Conservation (phyloP, 257 asterid genomes). For the Ligustrum vulgare region DNA sequence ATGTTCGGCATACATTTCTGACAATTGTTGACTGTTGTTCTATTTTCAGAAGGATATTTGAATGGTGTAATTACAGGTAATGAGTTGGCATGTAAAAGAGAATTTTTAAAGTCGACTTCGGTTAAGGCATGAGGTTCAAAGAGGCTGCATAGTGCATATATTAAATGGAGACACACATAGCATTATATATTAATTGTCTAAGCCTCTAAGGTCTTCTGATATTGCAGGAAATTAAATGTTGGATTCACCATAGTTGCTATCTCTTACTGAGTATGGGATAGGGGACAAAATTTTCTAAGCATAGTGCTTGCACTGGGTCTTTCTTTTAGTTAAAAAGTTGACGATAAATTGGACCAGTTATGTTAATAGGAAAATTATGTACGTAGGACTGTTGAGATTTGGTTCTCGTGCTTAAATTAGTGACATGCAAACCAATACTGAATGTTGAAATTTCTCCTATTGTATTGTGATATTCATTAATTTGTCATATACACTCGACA, state of each 20-base stretch:
- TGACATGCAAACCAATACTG: background rate
- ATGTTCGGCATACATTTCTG: background rate
- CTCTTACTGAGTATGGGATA: background rate
- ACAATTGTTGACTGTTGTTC: no score
- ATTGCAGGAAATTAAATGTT: background rate
- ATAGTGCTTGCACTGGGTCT: background rate
- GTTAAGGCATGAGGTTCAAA: background rate
- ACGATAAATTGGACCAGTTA: background rate
- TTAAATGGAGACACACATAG: background rate
- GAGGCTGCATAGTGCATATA: background rate
- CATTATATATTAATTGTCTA: background rate
- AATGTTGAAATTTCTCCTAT: background rate
- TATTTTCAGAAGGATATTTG: no score
- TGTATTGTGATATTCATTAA: background rate
- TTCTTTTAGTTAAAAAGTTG: background rate
- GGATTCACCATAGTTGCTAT: background rate
- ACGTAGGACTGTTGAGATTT: background rate
- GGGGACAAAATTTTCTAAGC: background rate
- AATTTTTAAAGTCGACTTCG: background rate
- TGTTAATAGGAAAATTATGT: background rate
- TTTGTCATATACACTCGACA: background rate
- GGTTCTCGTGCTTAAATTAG: background rate
- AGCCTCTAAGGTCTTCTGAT: background rate
- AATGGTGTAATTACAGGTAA: no score
- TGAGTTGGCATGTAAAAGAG: no score